Evolutionary conservation across 2,329 filamentous ascomycete species (phyloP), one percentile per base, ranked within the genome.

Genomic region (Cladosporium sp.): DNA sequence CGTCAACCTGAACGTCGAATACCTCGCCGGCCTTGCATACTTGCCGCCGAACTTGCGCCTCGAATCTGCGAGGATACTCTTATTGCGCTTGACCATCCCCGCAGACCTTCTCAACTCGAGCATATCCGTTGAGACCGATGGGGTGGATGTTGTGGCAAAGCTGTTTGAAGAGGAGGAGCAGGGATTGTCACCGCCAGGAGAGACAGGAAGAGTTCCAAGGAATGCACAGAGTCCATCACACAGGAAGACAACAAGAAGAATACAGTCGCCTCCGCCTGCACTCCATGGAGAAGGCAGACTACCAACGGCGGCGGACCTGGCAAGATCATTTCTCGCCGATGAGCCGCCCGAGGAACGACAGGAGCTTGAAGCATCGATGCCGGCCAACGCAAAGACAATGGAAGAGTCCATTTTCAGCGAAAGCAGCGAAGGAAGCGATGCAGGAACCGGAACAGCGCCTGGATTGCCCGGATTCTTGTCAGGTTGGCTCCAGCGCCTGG

Each of bases 91-190:
- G 48, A 94, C 86, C 7, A 78, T 97, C 43, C 89, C 92, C 11
- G 84, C 93, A 65, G 88, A 96, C 67, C 84, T 96, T 57, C 90
- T 91, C 67, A 85, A 83, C 47, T 91, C 85, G 58, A 84, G 88
- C 22, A 94, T 97, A 64, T 75, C 80, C 25, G 81, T 92, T 60
- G 87, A 95, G 63, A 78, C 92, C 18, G 83, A 92, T 59, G 90
- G 89, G 16, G 81, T 96, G 53, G 80, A 91, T 57, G 78, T 94
- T 27, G 78, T 83, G 13, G 55, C 62, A 13, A 51, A 38, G 4
- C 43, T 66, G 36, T 51, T 60, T 25, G 56, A 59, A 42, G 51
- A 40, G 11, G 49, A 57, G 20, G 49, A 49, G 7, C 16, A 13
- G 32, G 35, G 43, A 66, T 6, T 15, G 1, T 20, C 15, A 11